Evolutionary conservation across 1,139 yeast genomes (phyloP), one percentile per base, ranked within the genome.

Genomic region (Nakaseomyces delphensis): DNA sequence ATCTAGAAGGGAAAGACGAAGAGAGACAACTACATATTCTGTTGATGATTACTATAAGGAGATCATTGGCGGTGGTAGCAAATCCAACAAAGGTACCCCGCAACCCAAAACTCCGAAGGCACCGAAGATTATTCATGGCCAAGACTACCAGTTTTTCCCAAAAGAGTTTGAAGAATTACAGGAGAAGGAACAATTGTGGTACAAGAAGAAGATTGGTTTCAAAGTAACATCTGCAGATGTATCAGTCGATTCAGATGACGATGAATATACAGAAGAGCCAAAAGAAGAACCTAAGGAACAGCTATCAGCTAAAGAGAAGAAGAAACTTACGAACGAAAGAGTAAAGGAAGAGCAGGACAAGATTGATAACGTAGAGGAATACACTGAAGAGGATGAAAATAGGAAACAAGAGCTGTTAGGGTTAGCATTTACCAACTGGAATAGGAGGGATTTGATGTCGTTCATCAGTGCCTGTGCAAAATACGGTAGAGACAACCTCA

Each of bases 141-240:
- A 82, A 52, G 98, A 91, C 57, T 95, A 82, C 60, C 98, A 91
- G 57, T 89, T 91, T 58, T 87, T 77, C 57, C 82, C 95, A 1
- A 69, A 73, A 4, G 78, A 75, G 32, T 66, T 91, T 38, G 69
- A 70, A 13, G 79, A 69, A 6, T 64, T 89, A 27, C 74, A 89
- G 44, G 86, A 80, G 28, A 76, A 83, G 52, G 97, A 91, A 59
- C 85, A 83, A 50, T 67, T 85, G 7, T 79, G 77, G 25, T 85
- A 75, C 59, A 83, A 86, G 52, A 82, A 79, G 57, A 80, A 75
- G 45, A 75, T 80, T 21, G 83, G 83, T 3, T 83, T 79, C 60
- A 78, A 77, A 53, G 85, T 80, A 23, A 71, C 87, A 0, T 62
- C 67, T 63, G 81, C 69, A 56, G 73, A 71, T 42, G 50, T 63